Base-by-base conservation (phyloP, 2,329 filamentous ascomycete genomes). In the Cercospora brassicicola region DNA sequence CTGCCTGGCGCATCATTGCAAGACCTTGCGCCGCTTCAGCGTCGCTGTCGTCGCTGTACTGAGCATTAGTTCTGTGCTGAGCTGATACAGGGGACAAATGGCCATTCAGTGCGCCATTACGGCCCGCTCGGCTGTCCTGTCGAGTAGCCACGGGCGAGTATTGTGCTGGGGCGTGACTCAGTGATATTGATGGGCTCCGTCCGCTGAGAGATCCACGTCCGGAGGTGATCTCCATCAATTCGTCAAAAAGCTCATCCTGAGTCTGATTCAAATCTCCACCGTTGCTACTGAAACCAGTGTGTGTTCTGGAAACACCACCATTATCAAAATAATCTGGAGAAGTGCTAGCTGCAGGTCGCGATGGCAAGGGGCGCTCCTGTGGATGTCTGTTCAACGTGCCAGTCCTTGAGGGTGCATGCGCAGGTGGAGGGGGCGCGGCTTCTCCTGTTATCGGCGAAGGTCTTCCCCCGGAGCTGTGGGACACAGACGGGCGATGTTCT, bases 1-100 rank as follows among this genome's bases (percentile, higher is more conserved):
- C 93, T 4, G 93, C 93, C 81, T 94, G 88, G 67, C 89, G 89
- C 86, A 98, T 88, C 72, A 93, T 93, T 76, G 91, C 87, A 62
- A 96, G 82, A 15, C 95, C 94, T 68, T 92, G 92, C 45, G 91
- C 89, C 20, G 91, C 94, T 79, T 97, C 94, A 0, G 91, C 89
- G 76, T 98, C 94, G 76, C 93, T 96, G 60, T 96, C 93, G 64
- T 94, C 91, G 70, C 84, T 84, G 73, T 85, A 85, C 5, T 81
- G 70, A 10, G 62, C 81, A 68, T 81, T 81, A 68, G 83, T 82
- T 45, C 82, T 78, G 67, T 81, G 80, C 61, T 83, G 77, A 64
- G 82, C 81, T 1, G 79, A 77, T 3, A 79, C 81, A 4, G 82
- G 83, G 4, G 76, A 83, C 10, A 81, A 76, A 69, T 82, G 81